A percentile compares a stretch with the other conserved stretches of the same genome.
phyloP scores from a whole-genome alignment of 192 early-diverging fungal genomes.

The Kickxella alabastrina region DNA sequence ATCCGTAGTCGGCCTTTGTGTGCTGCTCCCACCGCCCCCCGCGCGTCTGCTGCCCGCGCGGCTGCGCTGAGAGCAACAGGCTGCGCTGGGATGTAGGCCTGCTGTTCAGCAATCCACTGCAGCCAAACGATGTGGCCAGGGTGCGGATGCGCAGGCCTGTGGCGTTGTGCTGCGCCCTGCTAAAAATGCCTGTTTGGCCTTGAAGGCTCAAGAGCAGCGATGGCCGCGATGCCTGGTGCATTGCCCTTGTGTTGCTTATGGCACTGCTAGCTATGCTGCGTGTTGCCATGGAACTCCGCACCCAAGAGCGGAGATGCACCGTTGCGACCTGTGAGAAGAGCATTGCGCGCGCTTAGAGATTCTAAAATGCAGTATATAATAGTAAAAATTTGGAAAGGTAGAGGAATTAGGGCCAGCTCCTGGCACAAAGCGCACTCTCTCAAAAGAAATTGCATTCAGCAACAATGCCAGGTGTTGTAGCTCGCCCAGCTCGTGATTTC shows the following conservation, averaged over 20 bases:
- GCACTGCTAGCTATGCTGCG: no score
- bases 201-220: not conserved
- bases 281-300: no score
- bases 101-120: not conserved
- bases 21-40: slow-evolving; percentile 41
- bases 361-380: no score
- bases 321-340: not conserved
- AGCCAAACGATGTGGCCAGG: not conserved
- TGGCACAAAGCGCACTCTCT: no score
- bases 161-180: not conserved
- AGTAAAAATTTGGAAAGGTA: no score
- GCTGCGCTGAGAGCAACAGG: not conserved
- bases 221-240: not conserved
- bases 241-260: not conserved
- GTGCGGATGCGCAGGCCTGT: not conserved
- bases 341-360: no score
- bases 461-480: no score
- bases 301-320: not conserved
- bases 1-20: slow-evolving; percentile 45
- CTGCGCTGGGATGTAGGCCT: not conserved
- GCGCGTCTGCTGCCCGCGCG: slow-evolving; percentile 36
- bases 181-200: not conserved
- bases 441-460: no score
- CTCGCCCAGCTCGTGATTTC: no score
- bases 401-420: no score